Evolutionary conservation across 2,329 filamentous ascomycete species (phyloP), one percentile per base, ranked within the genome.

Genomic region (Aspergillus sergii): DNA sequence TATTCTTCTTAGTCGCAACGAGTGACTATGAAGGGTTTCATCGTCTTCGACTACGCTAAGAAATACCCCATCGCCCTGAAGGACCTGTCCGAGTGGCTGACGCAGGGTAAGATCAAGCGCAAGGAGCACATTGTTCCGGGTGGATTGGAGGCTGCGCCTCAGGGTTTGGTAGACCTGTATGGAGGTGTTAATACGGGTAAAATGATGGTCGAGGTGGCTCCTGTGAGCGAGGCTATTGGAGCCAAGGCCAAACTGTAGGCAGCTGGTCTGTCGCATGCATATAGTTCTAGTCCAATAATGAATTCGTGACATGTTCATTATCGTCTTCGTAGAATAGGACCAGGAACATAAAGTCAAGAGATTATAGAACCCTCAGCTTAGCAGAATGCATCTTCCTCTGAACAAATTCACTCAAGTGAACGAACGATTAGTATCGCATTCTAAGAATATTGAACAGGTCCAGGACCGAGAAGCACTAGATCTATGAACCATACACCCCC

Each of bases 81-180:
- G 72, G 83, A 92, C 69, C 79, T 93, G 16, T 83, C 84, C 1
- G 76, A 85, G 66, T 93, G 91, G 90, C 73, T 92, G n/a, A 79
- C 81, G 2, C 87, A 92, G 73, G 91, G 91, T 57, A 91, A 89
- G 79, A 76, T 94, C 66, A 87, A 91, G 84, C 80, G 88, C 62
- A 88, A 89, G 74, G 89, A 93, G 77, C 89, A 88, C 2, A 85
- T 94, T 62, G 77, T 93, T 64, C 85, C 85, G 69, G 90, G 90
- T n/a, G 91, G 91, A 0, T 77, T 93, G 14, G 79, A 81, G 62
- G 83, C 82, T 41, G 89, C 90, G 1, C 88, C 91, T 61, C 78
- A 86, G 67, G 88, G 85, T 0, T 80, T 93, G 59, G 76, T 86
- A 14, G 84, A 86, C 64, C 76, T 94, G 61, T 93, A 89, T 73